Conservation (phyloP, 495 filamentous ascomycete genomes). For the Cudoniella acicularis region DNA sequence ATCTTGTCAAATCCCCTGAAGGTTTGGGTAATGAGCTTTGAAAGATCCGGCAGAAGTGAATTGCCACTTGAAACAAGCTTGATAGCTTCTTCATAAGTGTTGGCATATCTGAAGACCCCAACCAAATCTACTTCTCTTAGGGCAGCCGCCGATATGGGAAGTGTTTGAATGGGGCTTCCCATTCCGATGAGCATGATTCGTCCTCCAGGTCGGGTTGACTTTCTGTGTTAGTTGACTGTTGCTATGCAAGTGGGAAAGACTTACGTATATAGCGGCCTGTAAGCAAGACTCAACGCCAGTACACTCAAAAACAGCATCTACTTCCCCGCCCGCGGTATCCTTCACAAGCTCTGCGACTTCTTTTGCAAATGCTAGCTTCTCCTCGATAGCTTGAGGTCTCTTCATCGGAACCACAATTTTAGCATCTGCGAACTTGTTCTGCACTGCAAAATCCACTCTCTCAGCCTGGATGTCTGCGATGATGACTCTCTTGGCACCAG, state of each 20-base stretch:
- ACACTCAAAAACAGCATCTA: conserved; percentile 85
- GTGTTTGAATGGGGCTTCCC: conserved; percentile 82
- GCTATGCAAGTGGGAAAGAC: conserved; percentile 8
- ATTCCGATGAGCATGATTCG: conserved; percentile 89
- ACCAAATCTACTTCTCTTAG: conserved; percentile 90
- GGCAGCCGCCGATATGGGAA: conserved; percentile 81
- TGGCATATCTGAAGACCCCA: conserved; percentile 87
- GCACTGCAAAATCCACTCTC: conserved; percentile 66
- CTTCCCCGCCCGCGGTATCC: conserved; percentile 48
- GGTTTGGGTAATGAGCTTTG: conserved; percentile 72
- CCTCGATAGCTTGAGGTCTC: conserved; percentile 50
- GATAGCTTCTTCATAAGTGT: conserved; percentile 76
- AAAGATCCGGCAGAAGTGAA: conserved; percentile 48
- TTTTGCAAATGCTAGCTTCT: conserved; percentile 58
- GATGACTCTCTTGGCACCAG: conserved; percentile 54
- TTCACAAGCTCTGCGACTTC: conserved; percentile 53
- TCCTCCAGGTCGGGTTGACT: conserved; percentile 71
- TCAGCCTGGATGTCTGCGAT: conserved; percentile 78
- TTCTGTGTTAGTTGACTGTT: neutral
- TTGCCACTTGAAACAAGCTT: conserved; percentile 60
- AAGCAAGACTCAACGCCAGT: conserved; percentile 85
- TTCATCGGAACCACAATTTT: conserved; percentile 57
- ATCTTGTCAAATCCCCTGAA: conserved; percentile 42
- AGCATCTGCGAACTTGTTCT: conserved; percentile 63
- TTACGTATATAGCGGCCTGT: conserved; percentile 81